These are phyloP conservation scores for Colletotrichum sp. DNA, from an alignment of 2,329 filamentous ascomycete species.

Conservation along the genomic window DNA sequence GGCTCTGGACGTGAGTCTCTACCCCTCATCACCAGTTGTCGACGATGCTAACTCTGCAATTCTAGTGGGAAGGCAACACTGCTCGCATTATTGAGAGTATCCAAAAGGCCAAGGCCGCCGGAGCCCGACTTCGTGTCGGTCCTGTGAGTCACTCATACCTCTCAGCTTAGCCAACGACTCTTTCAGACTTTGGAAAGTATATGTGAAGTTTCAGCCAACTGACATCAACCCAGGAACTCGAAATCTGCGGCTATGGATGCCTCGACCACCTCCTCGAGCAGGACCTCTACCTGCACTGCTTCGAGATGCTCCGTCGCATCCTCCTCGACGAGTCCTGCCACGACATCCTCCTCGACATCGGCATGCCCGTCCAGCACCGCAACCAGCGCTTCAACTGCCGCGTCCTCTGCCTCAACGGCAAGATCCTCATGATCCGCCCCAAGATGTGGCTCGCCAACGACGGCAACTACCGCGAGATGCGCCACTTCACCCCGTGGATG, in stretches of 20 bases:
- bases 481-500: conserved; percentile 70
- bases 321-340: conserved; percentile 63
- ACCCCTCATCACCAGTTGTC: background rate
- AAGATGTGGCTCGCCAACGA: conserved; percentile 75
- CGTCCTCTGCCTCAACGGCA: conserved; percentile 58
- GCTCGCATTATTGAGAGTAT: conserved; percentile 67
- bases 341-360: conserved; percentile 71
- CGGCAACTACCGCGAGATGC: conserved; percentile 65
- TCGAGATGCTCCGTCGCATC: conserved; percentile 68
- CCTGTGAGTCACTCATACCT: conserved; percentile 40
- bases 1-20: conserved; percentile 50
- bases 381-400: conserved; percentile 43
- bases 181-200: background rate
- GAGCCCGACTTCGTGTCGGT: conserved; percentile 63
- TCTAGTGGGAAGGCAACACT: conserved; percentile 56
- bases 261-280: conserved; percentile 39
- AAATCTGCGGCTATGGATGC: conserved; percentile 55
- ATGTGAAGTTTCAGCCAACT: background rate
- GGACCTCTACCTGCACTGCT: conserved; percentile 64
- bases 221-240: conserved; percentile 41
- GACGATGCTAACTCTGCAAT: background rate
- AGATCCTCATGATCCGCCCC: conserved; percentile 74
- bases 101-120: conserved; percentile 36
- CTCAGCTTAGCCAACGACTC: background rate
- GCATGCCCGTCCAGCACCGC: conserved; percentile 64